Evolutionary conservation across 208 protist genomes (phyloP).

Genomic region (Leishmania martiniquensis): DNA sequence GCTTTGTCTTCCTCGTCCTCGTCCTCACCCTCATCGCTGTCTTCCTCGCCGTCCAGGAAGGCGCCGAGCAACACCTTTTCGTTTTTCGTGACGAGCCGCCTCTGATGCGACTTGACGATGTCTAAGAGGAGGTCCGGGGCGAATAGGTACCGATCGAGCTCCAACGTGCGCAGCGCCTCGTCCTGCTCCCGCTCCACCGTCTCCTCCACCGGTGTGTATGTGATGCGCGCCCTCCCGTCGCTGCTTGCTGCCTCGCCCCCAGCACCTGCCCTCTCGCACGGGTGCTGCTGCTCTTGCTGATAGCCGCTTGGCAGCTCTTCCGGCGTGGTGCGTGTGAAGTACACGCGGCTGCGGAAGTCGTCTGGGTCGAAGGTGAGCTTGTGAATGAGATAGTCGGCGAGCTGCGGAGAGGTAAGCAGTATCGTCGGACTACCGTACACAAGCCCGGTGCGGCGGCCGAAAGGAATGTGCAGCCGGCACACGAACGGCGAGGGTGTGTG

Average conservation of each 20-base stretch:
- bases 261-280: background rate
- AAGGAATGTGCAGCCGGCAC: constrained; percentile 65
- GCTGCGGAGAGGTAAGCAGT: constrained; percentile 51
- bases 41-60: constrained; percentile 66
- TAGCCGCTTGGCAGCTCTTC: constrained; percentile 8
- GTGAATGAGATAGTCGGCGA: constrained; percentile 59
- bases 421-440: constrained; percentile 72
- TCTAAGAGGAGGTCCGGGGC: constrained; percentile 83
- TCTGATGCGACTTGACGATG: constrained; percentile 78
- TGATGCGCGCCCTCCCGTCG: background rate
- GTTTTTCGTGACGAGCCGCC: constrained; percentile 62
- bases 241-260: background rate
- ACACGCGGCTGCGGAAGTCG: constrained; percentile 81
- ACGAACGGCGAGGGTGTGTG: constrained; percentile 67
- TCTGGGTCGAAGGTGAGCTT: constrained; percentile 63
- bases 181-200: constrained; percentile 59
- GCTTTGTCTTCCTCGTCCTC: constrained; percentile 22
- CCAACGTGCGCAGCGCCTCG: constrained; percentile 60
- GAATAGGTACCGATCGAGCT: constrained; percentile 86
- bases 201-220: constrained; percentile 50
- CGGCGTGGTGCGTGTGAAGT: constrained; percentile 51
- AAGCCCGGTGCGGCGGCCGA: constrained; percentile 84
- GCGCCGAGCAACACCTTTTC: constrained; percentile 72
- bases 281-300: constrained; percentile 13
- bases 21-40: constrained; percentile 19